Evolutionary conservation across 495 filamentous ascomycete species (phyloP), one percentile per base, ranked within the genome.

Genomic region (Lasiosphaeriaceae sp.): DNA sequence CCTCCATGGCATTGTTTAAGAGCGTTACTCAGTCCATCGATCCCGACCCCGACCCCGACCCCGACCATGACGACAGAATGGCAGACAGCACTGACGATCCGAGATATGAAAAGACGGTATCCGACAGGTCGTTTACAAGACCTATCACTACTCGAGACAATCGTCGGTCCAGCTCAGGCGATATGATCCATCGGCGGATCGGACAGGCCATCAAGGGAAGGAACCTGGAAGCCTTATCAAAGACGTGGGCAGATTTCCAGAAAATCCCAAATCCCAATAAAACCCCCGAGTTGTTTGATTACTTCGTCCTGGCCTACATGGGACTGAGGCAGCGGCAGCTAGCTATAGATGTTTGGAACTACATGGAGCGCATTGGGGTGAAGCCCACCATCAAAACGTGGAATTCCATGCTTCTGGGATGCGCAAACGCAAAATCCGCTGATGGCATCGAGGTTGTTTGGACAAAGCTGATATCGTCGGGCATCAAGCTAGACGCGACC

Each of bases 321-420:
- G 59, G 67, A 2, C 56, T 87, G 19, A 63, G 74, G 23, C 71
- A 71, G 55, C 70, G 74, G 1, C 64, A 79, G n/a, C 60, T 68
- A 3, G 77, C 84, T 11, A 69, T 84, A 23, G 69, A 80, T 2
- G 81, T 83, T 4, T 86, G 85, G 81, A 83, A 84, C 55, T 59
- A 74, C 52, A 81, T 88, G 77, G 68, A 82, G 34, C 52, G 65
- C 11, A 50, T 68, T 52, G 80, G 80, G 0, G 60, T 81, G 29
- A 64, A 67, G 29, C 84, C 87, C 19, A 79, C 70, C 12, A 57
- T 81, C 14, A 74, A 66, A 51, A 84, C 85, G 0, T 90, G 82
- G 82, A 81, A 77, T 37, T 69, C 77, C 24, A 88, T 90, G 83
- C 74, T 90, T 22, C 60, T 73, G 23, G 88, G 86, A 17, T 85